Percentiles rank a stretch among this genome's conserved stretches.
These are phyloP conservation scores for Aspergillus avenaceus DNA, from an alignment of 495 filamentous ascomycete species.

Conservation along the genomic window DNA sequence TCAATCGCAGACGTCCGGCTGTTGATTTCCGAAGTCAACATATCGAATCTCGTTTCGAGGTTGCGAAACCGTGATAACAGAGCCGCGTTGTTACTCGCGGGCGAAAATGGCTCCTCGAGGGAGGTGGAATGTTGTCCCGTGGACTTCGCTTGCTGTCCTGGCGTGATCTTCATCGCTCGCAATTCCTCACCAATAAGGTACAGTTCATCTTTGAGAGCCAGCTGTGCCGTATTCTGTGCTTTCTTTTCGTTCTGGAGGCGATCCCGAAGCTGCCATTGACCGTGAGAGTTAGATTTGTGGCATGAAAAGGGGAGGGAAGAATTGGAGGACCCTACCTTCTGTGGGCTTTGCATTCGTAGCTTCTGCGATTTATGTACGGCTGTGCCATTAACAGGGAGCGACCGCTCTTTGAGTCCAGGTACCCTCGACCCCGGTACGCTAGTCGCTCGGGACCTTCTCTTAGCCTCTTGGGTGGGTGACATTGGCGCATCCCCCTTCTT, in stretches of 20 bases:
- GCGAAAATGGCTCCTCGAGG: constrained; percentile 15
- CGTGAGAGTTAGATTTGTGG: constrained; percentile 2
- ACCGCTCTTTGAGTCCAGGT: constrained; percentile 49
- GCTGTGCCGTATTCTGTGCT: constrained; percentile 63
- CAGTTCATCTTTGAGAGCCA: constrained; percentile 69
- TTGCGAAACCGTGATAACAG: constrained; percentile 53
- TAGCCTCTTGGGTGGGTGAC: constrained; percentile 38
- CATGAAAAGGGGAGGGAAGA: not conserved
- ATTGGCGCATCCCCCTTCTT: constrained; percentile 34
- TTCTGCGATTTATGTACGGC: constrained; percentile 52
- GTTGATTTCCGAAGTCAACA: constrained; percentile 56
- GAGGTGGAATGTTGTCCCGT: constrained; percentile 4
- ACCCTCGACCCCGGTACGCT: constrained; percentile 46
- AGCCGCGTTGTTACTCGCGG: constrained; percentile 29
- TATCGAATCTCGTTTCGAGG: constrained; percentile 63
- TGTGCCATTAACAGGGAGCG: constrained; percentile 37
- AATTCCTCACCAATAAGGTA: constrained; percentile 81
- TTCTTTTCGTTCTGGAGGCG: constrained; percentile 78
- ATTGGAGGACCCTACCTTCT: constrained; percentile 59
- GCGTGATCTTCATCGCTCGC: constrained; percentile 48
- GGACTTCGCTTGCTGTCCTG: constrained; percentile 20
- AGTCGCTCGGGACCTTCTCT: constrained; percentile 48
- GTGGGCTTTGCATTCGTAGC: constrained; percentile 81
- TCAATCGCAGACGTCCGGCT: constrained; percentile 57
- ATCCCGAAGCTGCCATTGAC: constrained; percentile 60